Conservation (phyloP, 805 yeast genomes). For the Cyberlindnera nakhonratchasimensis region DNA sequence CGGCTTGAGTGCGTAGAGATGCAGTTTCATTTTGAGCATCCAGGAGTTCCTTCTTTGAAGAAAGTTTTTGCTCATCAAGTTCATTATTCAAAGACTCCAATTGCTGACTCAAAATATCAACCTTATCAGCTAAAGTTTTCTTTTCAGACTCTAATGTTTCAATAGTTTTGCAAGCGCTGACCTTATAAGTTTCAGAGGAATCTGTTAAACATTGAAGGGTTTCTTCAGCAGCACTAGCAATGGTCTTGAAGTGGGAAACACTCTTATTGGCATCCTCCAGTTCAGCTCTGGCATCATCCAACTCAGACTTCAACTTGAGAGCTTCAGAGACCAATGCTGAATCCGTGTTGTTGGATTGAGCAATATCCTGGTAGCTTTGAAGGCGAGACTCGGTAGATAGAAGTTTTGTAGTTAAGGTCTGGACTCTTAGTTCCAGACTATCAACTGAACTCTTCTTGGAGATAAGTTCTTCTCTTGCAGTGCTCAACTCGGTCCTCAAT, state of each 20-base stretch:
- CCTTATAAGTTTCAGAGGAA: constrained; percentile 48
- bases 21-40: constrained; percentile 17
- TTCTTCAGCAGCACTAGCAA: constrained; percentile 64
- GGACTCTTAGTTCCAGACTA: constrained; percentile 37
- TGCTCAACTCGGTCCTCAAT: constrained; percentile 42
- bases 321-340: constrained; percentile 31
- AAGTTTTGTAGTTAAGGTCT: constrained; percentile 31
- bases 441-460: constrained; percentile 40
- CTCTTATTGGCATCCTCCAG: constrained; percentile 55
- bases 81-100: constrained; percentile 32
- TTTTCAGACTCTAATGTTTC: constrained; percentile 23
- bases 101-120: constrained; percentile 31
- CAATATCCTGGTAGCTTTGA: constrained; percentile 29
- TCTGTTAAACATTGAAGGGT: constrained; percentile 53
- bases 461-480: constrained; percentile 39
- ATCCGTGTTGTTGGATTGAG: constrained; percentile 26
- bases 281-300: constrained; percentile 49
- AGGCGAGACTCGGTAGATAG: constrained; percentile 29
- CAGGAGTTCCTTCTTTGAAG: constrained; percentile 23
- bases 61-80: constrained; percentile 26
- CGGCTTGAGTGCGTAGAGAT: constrained; percentile 20
- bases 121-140: constrained; percentile 18
- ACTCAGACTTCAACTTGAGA: constrained; percentile 33
- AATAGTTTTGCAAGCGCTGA: constrained; percentile 19
- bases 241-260: constrained; percentile 55